A percentile compares a stretch with the other conserved stretches of the same genome.
Evolutionary conservation across 2,329 filamentous ascomycete species (phyloP).

Genomic region (Calcarisporium arbuscula): DNA sequence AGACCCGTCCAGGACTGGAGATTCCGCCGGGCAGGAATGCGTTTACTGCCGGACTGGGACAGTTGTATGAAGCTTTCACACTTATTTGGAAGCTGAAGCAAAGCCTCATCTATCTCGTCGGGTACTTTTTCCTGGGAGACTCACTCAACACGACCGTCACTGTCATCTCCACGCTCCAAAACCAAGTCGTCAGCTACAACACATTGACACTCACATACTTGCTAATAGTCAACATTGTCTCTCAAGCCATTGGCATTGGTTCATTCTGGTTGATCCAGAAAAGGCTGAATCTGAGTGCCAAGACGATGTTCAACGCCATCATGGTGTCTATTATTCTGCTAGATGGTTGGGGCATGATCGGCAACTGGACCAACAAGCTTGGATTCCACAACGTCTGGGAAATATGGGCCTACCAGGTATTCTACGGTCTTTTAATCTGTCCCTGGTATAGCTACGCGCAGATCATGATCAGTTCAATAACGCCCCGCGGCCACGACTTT

Average conservation of each 20-base stretch:
- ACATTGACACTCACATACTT: constrained; percentile 59
- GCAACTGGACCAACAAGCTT: constrained; percentile 36
- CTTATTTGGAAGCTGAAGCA: constrained; percentile 61
- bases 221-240: constrained; percentile 56
- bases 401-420: constrained; percentile 39
- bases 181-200: constrained; percentile 57
- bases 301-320: constrained; percentile 62
- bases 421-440: constrained; percentile 60
- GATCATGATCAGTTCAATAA: constrained; percentile 65
- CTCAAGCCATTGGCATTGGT: constrained; percentile 57
- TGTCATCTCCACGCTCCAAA: constrained; percentile 59
- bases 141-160: constrained; percentile 64
- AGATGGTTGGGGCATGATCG: constrained; percentile 40
- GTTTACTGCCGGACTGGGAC: constrained; percentile 53
- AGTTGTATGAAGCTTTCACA: constrained; percentile 48
- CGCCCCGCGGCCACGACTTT: constrained; percentile 61
- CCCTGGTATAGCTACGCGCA: constrained; percentile 66
- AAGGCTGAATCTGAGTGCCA: constrained; percentile 50
- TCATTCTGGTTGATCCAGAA: constrained; percentile 56
- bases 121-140: constrained; percentile 62
- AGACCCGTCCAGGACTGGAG: constrained; percentile 50
- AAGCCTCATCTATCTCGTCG: constrained; percentile 57
- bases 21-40: constrained; percentile 34
- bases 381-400: constrained; percentile 39
- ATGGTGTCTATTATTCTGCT: constrained; percentile 55